Base-by-base conservation (phyloP, 2,329 filamentous ascomycete species). In the Aspergillus uvarum region DNA sequence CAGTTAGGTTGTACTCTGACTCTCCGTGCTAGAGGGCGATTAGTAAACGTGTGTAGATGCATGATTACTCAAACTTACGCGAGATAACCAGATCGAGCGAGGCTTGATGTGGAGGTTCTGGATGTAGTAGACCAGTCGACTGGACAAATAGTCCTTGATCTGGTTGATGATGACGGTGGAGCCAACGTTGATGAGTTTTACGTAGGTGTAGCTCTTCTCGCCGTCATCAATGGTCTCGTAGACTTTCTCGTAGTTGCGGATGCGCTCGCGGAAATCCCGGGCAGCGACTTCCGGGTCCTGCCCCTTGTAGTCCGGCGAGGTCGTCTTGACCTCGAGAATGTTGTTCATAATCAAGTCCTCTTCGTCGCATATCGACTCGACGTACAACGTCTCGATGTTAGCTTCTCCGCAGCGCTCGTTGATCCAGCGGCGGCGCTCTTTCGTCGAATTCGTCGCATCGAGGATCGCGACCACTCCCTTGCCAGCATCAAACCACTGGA, bases 101-200 rank as follows among this genome's bases (percentile, higher is more conserved):
- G 94, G 94, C 65, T 94, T 94, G 76, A 99, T 99, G 79, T 99
- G 95, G 44, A 99, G 83, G 74, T 98, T 99, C 88, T 98, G 97
- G 60, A 98, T 86, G 75, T 97, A 99, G 78, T 99, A 99, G 50
- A 99, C 94, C 49, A 99, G 89, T 59, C 95, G 89, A 75, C 92
- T 96, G 75, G 97, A 95, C 29, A 99, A 83, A 73, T 99, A 99
- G 77, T 99, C 95, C 73, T 92, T 89, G 71, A 99, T 96, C 73
- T 90, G 89, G 79, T 98, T 99, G 84, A 99, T 98, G 72, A 98
- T 95, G 73, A 98, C 93, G 72, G 96, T 92, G 67, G 91, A 91
- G 60, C 95, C 93, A 12, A 98, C 92, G 72, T 99, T 89, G 83
- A 98, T 96, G 73, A 99, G 89, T 79, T 99, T 98, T 73, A 98